Evolutionary conservation across 78 protist genomes (phyloP), one percentile per base, ranked within the genome.

Genomic region (Dictyostelium firmibasis): DNA sequence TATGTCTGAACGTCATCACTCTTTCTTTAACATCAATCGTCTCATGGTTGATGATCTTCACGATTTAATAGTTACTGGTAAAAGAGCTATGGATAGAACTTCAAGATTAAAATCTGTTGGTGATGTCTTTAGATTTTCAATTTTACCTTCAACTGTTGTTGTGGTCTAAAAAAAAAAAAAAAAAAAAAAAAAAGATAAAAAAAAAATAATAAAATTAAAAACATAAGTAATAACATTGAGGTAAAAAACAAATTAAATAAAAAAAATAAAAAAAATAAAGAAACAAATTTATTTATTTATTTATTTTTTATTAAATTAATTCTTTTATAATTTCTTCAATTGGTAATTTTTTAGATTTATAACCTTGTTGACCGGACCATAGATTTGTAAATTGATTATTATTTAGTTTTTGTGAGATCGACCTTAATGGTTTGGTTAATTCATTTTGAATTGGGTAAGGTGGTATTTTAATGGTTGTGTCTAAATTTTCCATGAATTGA

Each of bases 1-100:
- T 84, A 91, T 95, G 95, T 83, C 94, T 13, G 85, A 78, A 41
- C 44, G 91, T 38, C 92, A 82, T 77, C 97, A 95, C 44, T 83
- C 92, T 8, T 93, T 76, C 87, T 95, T 95, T 57, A 95, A 95
- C 64, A 75, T 95, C 35, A 95, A 95, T 67, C 69, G 95, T 36
- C 25, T 81, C 50, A 83, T 95, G 91, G 95, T 95, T 38, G 97
- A 95, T 62, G 97, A 95, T 77, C 82, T 95, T 9, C 86, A 86
- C n/a, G 97, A 95, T 81, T 64, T 95, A 18, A 85, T 95, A n/a
- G 96, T 86, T 4, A 93, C 92, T 74, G 89, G 91, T 36, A 93
- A 93, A 60, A 25, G 91, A 35, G 93, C 96, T 0, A 44, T 60
- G 18, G 96, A 93, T 60, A 78, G 96, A 82, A 93, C 96, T 29